Conservation (phyloP, 140 eudicot genomes). For the Anethum foeniculum region DNA sequence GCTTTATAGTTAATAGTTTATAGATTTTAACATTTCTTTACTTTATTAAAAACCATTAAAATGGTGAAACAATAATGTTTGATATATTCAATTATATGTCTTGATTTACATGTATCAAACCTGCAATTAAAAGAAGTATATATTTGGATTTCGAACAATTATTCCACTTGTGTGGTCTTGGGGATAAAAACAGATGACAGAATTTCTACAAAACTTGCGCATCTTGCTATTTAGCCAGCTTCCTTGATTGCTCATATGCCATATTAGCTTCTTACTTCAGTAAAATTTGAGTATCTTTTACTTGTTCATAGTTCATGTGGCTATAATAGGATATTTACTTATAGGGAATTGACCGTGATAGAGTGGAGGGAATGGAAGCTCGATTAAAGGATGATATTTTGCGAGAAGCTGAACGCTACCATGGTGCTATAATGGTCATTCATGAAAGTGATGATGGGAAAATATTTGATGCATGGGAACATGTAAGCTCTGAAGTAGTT, state of each 20-base stretch:
- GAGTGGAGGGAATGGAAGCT: slow-evolving; percentile 95
- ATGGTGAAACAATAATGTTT: not conserved
- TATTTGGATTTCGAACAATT: not conserved
- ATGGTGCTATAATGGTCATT: slow-evolving; percentile 89
- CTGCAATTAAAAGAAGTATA: not conserved
- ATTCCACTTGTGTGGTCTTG: not conserved
- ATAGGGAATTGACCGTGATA: slow-evolving; percentile 86
- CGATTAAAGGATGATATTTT: slow-evolving; percentile 77
- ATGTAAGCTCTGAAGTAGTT: slow-evolving; percentile 47
- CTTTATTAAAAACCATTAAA: not conserved
- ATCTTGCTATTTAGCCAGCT: not conserved
- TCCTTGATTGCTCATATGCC: not conserved
- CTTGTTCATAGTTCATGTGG: slow-evolving; percentile 6
- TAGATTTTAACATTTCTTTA: not conserved
- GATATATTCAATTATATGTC: not conserved
- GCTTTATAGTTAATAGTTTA: not conserved
- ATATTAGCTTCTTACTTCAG: not conserved
- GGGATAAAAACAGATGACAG: not conserved
- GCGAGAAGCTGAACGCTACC: slow-evolving; percentile 69
- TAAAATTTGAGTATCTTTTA: not conserved
- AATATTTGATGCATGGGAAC: slow-evolving; percentile 89
- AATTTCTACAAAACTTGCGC: not conserved
- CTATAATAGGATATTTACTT: slow-evolving; percentile 21
- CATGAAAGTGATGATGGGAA: slow-evolving; percentile 83
- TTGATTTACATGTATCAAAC: not conserved